Evolutionary conservation across 495 filamentous ascomycete species (phyloP).

Genomic region (Talaromyces liani): DNA sequence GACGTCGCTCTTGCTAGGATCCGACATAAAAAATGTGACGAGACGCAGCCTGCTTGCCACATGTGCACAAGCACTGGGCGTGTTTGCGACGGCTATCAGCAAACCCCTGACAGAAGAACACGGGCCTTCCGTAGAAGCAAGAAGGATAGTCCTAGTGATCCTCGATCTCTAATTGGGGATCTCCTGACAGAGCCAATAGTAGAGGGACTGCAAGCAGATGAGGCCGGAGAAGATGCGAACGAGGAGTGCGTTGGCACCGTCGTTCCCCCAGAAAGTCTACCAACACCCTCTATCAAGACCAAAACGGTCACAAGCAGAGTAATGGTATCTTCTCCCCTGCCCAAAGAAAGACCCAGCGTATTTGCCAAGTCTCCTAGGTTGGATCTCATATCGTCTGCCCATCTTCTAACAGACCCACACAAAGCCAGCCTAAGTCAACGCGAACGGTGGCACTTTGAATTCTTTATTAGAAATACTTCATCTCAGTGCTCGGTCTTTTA

Average conservation of each 20-base stretch:
- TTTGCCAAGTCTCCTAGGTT: background rate
- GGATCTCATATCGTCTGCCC: background rate
- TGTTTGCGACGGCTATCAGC: slow-evolving; percentile 24
- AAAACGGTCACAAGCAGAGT: background rate
- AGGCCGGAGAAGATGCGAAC: background rate
- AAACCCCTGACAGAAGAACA: slow-evolving; percentile 8
- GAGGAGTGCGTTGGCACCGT: background rate
- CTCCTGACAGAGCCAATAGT: background rate
- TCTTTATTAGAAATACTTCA: slow-evolving; percentile 20
- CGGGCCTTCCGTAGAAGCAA: background rate
- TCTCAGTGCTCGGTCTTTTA: slow-evolving; percentile 35
- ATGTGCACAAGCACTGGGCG: slow-evolving; percentile 41
- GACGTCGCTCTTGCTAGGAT: slow-evolving; percentile 22
- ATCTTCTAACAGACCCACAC: slow-evolving; percentile 2
- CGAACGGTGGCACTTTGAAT: slow-evolving; percentile 15
- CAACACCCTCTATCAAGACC: background rate
- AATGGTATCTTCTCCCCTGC: background rate
- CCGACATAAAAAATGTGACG: slow-evolving; percentile 56
- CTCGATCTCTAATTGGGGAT: background rate
- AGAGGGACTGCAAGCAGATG: background rate
- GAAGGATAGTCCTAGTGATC: background rate
- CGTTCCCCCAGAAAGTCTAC: background rate
- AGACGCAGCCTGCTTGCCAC: slow-evolving; percentile 44
- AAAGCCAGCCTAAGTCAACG: slow-evolving; percentile 12
- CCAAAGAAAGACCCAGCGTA: background rate